Base-by-base conservation (phyloP, 495 filamentous ascomycete genomes). In the Lichina pygmaea region DNA sequence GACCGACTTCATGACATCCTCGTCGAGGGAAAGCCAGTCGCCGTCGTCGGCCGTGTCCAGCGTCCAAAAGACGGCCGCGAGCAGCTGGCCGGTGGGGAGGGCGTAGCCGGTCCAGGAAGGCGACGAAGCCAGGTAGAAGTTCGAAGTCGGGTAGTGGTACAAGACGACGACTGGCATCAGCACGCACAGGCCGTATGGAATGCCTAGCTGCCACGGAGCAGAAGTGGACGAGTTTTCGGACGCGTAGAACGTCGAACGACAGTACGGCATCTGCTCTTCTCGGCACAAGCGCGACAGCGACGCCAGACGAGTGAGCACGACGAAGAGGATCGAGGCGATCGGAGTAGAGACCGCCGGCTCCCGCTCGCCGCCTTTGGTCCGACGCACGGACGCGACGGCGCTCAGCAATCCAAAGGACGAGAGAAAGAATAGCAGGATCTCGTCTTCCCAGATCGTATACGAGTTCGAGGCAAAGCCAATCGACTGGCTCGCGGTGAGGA, bases 401-500 rank as follows among this genome's bases (percentile, higher is more conserved):
- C 72, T 68, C 36, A 73, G 62, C 16, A 82, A 59, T 31, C 82
- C 86, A 58, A 94, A 94, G 0, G 86, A 91, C 4, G 72, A 70
- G 46, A 94, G 71, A 64, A 94, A 85, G 62, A 86, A 91, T 2
- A 86, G 62, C n/a, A 92, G 66, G 41, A 92, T 93, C 13, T 84
- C 79, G 52, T 95, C 91, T 62, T 99, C 89, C 91, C 91, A 95
- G 50, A 99, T 93, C 6, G 86, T 95, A 60, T 84, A 99, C 2
- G 89, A 95, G 56, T 95, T 99, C 6, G 89, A 86, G 0, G 84
- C 89, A 59, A 94, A 95, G 36, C 86, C 86, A 50, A 81, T 60
- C 12, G 81, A 89, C 56, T 91, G 82, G 50, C 73, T 71, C 30
- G 81, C 57, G 0, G 85, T 86, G 51, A 93, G 81, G 30, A 86